Conservation (phyloP, 352 stramenopile species). For the Elongisporangium senticosum region DNA sequence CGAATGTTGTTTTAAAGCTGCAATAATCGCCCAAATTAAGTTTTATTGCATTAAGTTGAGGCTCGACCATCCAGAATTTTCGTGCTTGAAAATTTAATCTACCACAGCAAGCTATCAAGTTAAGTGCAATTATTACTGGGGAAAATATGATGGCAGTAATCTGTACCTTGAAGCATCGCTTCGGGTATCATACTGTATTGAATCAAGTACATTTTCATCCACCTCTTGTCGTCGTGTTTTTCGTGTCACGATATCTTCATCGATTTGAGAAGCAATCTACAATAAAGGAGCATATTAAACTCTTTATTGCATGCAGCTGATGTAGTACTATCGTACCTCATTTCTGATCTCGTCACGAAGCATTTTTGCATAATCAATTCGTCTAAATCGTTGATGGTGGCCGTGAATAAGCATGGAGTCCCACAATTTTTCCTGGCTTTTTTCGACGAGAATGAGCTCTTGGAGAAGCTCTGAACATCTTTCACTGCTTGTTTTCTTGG, state of each 20-base stretch:
- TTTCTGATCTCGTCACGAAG: conserved; percentile 66
- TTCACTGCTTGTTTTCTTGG: conserved; percentile 52
- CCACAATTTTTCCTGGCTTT: conserved; percentile 46
- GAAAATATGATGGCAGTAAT: background rate
- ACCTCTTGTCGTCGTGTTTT: conserved; percentile 6
- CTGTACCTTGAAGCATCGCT: conserved; percentile 35
- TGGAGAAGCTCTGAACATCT: conserved; percentile 46
- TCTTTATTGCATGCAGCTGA: background rate
- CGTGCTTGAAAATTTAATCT: conserved; percentile 47
- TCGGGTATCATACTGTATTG: conserved; percentile 5
- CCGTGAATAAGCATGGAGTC: conserved; percentile 69
- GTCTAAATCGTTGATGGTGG: conserved; percentile 58
- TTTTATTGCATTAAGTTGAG: conserved; percentile 26
- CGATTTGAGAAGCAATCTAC: conserved; percentile 58
- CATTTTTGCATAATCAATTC: conserved; percentile 53
- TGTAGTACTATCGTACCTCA: conserved; percentile 29
- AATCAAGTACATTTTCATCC: background rate
- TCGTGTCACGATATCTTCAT: conserved; percentile 30
- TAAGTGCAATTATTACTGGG: background rate
- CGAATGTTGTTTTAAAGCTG: conserved; percentile 36
- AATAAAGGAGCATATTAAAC: background rate
- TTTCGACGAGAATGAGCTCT: conserved; percentile 61
- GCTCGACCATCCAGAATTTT: conserved; percentile 45
- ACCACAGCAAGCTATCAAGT: background rate
- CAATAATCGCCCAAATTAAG: conserved; percentile 46